A percentile compares a stretch with the other conserved stretches of the same genome.
Evolutionary conservation across 129 eudicot genomes (phyloP).

Genomic region (Centaurea solstitialis): DNA sequence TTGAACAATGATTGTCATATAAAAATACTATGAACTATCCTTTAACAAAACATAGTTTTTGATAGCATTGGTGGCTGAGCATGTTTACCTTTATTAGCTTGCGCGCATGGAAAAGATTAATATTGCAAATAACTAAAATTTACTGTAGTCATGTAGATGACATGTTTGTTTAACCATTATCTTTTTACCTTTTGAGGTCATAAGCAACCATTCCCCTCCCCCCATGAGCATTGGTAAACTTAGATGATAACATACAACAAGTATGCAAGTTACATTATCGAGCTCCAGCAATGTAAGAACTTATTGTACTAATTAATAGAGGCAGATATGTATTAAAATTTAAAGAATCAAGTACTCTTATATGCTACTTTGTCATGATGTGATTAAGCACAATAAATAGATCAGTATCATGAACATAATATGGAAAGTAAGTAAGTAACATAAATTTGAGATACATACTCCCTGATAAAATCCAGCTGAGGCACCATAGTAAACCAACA

Average conservation of each 20-base stretch:
- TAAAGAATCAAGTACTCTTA: background rate
- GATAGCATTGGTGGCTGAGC: too few relatives aligned
- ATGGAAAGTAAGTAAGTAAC: conserved; percentile 24
- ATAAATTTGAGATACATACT: conserved; percentile 46
- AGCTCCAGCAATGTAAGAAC: background rate
- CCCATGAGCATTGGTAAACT: background rate
- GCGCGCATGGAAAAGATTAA: too few relatives aligned
- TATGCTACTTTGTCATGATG: background rate
- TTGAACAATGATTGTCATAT: too few relatives aligned
- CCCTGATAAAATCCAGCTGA: conserved; percentile 93
- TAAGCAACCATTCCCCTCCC: background rate
- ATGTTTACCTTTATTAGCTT: too few relatives aligned
- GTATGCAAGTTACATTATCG: background rate
- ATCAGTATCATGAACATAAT: background rate
- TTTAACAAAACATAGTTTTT: too few relatives aligned
- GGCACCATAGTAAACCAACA: conserved; percentile 53
- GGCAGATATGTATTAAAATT: background rate
- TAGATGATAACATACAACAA: background rate
- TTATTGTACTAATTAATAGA: background rate
- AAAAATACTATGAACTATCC: too few relatives aligned
- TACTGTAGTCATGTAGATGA: too few relatives aligned
- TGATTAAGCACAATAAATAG: background rate
- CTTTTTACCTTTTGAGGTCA: background rate
- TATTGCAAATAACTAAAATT: too few relatives aligned
- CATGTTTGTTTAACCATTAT: background rate